phyloP scores from a whole-genome alignment of 495 filamentous ascomycete species.

The Pseudomonodictys pantanalensis region DNA sequence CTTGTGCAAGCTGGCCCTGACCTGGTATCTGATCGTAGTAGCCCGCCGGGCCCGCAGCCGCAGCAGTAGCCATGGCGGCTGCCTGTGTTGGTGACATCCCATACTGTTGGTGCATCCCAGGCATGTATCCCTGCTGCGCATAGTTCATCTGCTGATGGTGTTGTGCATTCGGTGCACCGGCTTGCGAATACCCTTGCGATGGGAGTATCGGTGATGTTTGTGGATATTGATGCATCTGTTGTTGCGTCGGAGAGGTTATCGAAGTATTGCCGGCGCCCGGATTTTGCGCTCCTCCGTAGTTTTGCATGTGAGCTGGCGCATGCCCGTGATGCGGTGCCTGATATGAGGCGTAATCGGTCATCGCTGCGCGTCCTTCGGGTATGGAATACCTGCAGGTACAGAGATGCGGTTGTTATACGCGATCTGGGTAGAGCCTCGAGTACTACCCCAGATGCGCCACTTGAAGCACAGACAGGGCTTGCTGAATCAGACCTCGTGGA shows the following conservation, averaged over 20 bases:
- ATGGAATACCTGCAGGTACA: slow-evolving; percentile 29
- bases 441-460: slow-evolving; percentile 35
- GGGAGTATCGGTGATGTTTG: slow-evolving; percentile 62
- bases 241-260: slow-evolving; percentile 60
- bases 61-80: slow-evolving; percentile 69
- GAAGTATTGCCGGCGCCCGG: slow-evolving; percentile 41
- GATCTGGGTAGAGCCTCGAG: slow-evolving; percentile 20
- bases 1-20: slow-evolving; percentile 41
- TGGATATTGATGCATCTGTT: slow-evolving; percentile 51
- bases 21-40: slow-evolving; percentile 57
- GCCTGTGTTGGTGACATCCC: slow-evolving; percentile 58
- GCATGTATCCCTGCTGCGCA: slow-evolving; percentile 56
- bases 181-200: slow-evolving; percentile 45
- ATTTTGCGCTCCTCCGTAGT: slow-evolving; percentile 49
- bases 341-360: slow-evolving; percentile 72
- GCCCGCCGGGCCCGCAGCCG: slow-evolving; percentile 60
- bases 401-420: slow-evolving; percentile 24
- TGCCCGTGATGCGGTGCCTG: slow-evolving; percentile 56
- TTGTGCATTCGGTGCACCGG: slow-evolving; percentile 40
- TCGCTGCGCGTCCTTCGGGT: slow-evolving; percentile 34
- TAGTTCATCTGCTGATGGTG: slow-evolving; percentile 52
- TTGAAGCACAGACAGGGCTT: slow-evolving; percentile 16
- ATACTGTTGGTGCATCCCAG: slow-evolving; percentile 56
- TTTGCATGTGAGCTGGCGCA: slow-evolving; percentile 53
- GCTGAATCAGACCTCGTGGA: slow-evolving; percentile 10